Conservation (phyloP, 352 stramenopile species). For the Phytophthora sp. region DNA sequence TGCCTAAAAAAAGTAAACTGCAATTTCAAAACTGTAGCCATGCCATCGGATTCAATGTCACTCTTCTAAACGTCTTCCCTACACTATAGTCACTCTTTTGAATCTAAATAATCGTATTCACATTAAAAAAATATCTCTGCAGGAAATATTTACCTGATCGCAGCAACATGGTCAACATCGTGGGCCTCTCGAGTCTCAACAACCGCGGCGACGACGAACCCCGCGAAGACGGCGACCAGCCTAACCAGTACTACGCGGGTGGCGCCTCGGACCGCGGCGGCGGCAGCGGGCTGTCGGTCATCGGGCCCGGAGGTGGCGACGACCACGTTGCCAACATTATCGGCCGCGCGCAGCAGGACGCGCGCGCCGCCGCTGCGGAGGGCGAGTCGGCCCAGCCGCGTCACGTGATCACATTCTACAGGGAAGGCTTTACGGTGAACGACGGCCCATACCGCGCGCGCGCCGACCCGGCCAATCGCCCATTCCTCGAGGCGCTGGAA, state of each 20-base stretch:
- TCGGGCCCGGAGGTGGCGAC: conserved; percentile 53
- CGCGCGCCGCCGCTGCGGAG: conserved; percentile 34
- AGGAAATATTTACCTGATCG: background rate
- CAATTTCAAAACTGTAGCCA: conserved; percentile 30
- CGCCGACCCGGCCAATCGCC: conserved; percentile 70
- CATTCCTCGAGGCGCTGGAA: conserved; percentile 86
- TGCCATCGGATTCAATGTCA: conserved; percentile 4
- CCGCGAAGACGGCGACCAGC: conserved; percentile 38
- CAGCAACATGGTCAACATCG: conserved; percentile 77
- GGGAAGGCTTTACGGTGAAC: conserved; percentile 86
- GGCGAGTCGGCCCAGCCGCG: conserved; percentile 36
- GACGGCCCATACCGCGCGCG: conserved; percentile 77
- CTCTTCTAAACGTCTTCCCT: conserved; percentile 7
- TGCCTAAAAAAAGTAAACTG: conserved; percentile 45
- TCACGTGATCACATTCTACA: conserved; percentile 87
- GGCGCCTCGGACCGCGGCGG: conserved; percentile 70
- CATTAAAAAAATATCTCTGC: background rate
- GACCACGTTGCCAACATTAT: conserved; percentile 87
- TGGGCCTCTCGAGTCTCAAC: conserved; percentile 78
- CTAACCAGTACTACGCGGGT: conserved; percentile 80
- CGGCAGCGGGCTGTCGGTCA: conserved; percentile 78
- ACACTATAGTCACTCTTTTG: conserved; percentile 17
- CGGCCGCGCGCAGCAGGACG: conserved; percentile 76
- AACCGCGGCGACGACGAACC: conserved; percentile 44
- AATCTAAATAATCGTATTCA: too few species aligned